Evolutionary conservation across 345 rosid genomes (phyloP), one percentile per base, ranked within the genome.

Genomic region (Psidium friedrichsthalianum): DNA sequence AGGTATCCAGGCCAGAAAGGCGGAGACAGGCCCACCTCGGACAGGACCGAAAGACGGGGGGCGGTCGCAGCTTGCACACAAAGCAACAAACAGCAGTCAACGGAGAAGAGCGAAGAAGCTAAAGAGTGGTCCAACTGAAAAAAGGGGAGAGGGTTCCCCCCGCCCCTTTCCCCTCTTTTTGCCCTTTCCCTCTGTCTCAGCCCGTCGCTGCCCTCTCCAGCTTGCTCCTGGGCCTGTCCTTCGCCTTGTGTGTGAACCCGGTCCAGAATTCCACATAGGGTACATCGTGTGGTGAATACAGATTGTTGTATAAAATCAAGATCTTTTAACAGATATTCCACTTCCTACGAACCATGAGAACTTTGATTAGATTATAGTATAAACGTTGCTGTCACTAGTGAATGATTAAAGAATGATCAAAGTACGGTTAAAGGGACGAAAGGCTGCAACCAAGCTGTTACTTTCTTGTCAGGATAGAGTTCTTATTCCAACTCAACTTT

Each of bases 161-260:
- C n/a, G n/a, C n/a, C n/a, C n/a, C n/a, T n/a, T n/a, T n/a, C n/a
- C n/a, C n/a, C n/a, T n/a, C n/a, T n/a, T n/a, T n/a, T n/a, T n/a
- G n/a, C n/a, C n/a, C n/a, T n/a, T n/a, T n/a, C n/a, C n/a, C n/a
- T n/a, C n/a, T n/a, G n/a, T n/a, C n/a, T n/a, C n/a, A n/a, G n/a
- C n/a, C n/a, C n/a, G n/a, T n/a, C n/a, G n/a, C n/a, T n/a, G n/a
- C n/a, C n/a, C n/a, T n/a, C n/a, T n/a, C n/a, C n/a, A n/a, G n/a
- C n/a, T n/a, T n/a, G n/a, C n/a, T n/a, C n/a, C n/a, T n/a, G n/a
- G n/a, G n/a, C n/a, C n/a, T n/a, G n/a, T n/a, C n/a, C n/a, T n/a
- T n/a, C n/a, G n/a, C n/a, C n/a, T n/a, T n/a, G n/a, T n/a, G n/a
- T 95, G 89, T 97, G 99, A 57, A 97, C 98, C 90, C 99, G 97